These are phyloP conservation scores for Trypanosomatidae sp. DNA, from an alignment of 208 protist genomes.

Conservation along the genomic window DNA sequence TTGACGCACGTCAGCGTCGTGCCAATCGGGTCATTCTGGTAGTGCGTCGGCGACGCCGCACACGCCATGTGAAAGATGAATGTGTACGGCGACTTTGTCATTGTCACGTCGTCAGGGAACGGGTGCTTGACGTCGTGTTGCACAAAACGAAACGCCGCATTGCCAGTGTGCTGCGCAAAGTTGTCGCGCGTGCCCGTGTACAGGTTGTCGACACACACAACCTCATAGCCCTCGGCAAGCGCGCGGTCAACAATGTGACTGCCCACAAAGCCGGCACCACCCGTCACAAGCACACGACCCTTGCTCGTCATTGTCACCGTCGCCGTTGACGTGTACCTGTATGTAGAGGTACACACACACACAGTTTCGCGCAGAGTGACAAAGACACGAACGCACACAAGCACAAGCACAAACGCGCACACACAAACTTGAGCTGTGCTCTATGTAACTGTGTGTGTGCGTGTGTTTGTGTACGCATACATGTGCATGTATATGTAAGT, in stretches of 20 bases:
- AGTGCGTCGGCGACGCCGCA: constrained; percentile 86
- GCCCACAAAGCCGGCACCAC: constrained; percentile 94
- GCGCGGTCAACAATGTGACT: constrained; percentile 82
- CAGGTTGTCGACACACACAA: constrained; percentile 89
- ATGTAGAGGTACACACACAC: too few species aligned
- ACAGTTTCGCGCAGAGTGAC: too few species aligned
- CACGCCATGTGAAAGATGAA: constrained; percentile 93
- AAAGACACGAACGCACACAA: background rate
- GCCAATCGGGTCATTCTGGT: constrained; percentile 88
- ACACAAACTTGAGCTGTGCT: background rate
- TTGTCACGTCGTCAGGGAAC: constrained; percentile 12
- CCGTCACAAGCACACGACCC: constrained; percentile 80
- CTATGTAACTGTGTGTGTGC: too few species aligned
- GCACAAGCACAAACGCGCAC: too few species aligned
- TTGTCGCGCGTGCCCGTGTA: constrained; percentile 78
- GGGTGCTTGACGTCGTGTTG: constrained; percentile 68
- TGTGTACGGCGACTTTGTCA: constrained; percentile 14
- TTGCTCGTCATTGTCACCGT: background rate
- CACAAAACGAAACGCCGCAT: constrained; percentile 74
- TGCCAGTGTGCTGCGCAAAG: constrained; percentile 36
- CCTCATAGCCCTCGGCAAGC: constrained; percentile 48
- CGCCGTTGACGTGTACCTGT: background rate
- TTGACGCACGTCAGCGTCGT: constrained; percentile 88
- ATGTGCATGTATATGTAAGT: too few species aligned
- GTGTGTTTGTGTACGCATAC: too few species aligned